Percentiles rank a stretch among this genome's conserved stretches.
Evolutionary conservation across 1,139 yeast genomes (phyloP).

Genomic region (Diutina rugosa): DNA sequence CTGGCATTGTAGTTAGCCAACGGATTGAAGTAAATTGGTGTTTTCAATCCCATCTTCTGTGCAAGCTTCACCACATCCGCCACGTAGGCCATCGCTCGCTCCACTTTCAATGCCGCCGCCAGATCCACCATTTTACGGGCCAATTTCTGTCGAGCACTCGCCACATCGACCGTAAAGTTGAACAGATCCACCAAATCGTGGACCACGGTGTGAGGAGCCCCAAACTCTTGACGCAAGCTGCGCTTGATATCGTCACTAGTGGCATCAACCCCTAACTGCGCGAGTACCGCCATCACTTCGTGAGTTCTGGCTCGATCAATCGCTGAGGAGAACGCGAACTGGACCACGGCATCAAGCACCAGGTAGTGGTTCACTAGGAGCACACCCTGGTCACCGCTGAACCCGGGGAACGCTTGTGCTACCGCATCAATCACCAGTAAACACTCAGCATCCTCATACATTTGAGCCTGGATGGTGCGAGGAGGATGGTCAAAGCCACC

Average conservation of each 20-base stretch:
- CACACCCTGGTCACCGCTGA: constrained; percentile 36
- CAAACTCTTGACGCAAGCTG: constrained; percentile 55
- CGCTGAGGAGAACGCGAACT: constrained; percentile 46
- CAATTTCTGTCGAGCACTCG: constrained; percentile 47
- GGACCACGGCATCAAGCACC: constrained; percentile 50
- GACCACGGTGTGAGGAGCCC: constrained; percentile 68
- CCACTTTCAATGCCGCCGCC: constrained; percentile 48
- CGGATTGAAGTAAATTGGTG: constrained; percentile 41
- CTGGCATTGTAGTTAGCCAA: constrained; percentile 70
- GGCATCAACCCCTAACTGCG: constrained; percentile 65
- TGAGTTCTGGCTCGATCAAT: constrained; percentile 23
- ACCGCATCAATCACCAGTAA: constrained; percentile 72
- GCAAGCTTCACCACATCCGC: constrained; percentile 41
- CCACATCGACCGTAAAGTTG: constrained; percentile 60
- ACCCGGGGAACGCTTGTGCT: constrained; percentile 46
- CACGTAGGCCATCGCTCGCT: constrained; percentile 48
- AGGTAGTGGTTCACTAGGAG: constrained; percentile 72
- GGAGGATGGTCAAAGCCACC: constrained; percentile 5
- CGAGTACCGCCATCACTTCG: constrained; percentile 58
- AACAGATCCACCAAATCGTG: constrained; percentile 67
- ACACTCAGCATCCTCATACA: constrained; percentile 62
- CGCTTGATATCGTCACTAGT: constrained; percentile 52
- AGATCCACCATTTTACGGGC: constrained; percentile 66
- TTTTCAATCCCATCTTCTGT: constrained; percentile 36
- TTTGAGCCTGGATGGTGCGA: neutral